phyloP scores from a whole-genome alignment of 306 rosid genomes.

The cucumber (Cucumis sativus) region DNA sequence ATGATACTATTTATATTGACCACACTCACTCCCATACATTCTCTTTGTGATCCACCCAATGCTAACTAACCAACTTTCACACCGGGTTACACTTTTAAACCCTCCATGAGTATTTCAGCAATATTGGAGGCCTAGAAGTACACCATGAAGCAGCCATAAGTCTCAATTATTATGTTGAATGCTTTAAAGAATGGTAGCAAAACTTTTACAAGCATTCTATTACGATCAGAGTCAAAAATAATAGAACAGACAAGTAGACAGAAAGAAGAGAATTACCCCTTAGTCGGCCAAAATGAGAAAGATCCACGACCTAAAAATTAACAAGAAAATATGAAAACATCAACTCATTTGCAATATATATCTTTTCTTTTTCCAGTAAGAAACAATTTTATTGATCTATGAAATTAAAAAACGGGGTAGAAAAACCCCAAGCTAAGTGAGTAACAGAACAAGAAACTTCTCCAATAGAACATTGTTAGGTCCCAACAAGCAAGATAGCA shows the following conservation, averaged over 20 bases:
- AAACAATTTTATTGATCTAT: not conserved
- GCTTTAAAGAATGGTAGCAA: not conserved
- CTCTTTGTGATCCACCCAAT: too few species aligned
- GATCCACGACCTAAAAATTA: constrained; percentile 70
- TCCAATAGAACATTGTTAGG: not conserved
- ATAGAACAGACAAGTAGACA: not conserved
- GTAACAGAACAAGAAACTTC: not conserved
- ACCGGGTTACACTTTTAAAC: too few species aligned
- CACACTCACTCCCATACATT: too few species aligned
- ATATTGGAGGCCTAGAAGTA: not conserved
- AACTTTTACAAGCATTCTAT: not conserved
- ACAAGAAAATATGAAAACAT: not conserved
- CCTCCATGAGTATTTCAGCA: too few species aligned
- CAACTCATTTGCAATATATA: not conserved
- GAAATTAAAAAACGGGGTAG: not conserved
- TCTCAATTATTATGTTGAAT: not conserved
- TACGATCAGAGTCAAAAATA: not conserved
- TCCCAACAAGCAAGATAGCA: too few species aligned
- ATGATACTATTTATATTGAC: too few species aligned
- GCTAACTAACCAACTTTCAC: too few species aligned
- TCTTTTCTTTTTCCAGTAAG: not conserved
- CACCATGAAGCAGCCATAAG: not conserved
- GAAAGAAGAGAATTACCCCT: constrained; percentile 44
- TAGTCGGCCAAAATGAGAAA: constrained; percentile 88
- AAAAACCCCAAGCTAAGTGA: not conserved